Evolutionary conservation across 202 grass and related monocot genomes (phyloP).

Genomic region (Panicum hallii): DNA sequence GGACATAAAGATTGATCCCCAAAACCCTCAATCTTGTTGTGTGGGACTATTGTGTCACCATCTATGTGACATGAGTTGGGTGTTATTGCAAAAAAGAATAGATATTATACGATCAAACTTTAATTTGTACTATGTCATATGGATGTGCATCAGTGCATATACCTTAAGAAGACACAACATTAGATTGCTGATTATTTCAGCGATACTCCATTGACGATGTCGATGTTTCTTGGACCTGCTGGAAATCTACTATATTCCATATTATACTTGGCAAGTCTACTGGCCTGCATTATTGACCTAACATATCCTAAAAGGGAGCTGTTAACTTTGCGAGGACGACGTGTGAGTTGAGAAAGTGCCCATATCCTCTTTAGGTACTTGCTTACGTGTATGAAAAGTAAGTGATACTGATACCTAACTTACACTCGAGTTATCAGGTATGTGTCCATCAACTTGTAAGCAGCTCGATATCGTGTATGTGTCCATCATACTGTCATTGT

Average conservation of each 20-base stretch:
- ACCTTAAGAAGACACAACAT: background rate
- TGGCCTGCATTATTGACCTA: constrained; percentile 48
- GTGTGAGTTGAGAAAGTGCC: background rate
- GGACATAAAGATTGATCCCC: background rate
- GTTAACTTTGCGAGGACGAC: constrained; percentile 6
- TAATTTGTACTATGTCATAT: background rate
- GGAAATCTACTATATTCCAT: background rate
- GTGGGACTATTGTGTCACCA: background rate
- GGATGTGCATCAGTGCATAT: background rate
- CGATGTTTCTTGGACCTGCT: background rate
- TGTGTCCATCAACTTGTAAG: background rate
- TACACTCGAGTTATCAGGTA: constrained; percentile 5
- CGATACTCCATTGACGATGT: background rate
- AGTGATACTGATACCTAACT: constrained; percentile 56
- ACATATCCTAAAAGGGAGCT: constrained; percentile 39
- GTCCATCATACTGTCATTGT: background rate
- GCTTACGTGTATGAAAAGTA: constrained; percentile 32
- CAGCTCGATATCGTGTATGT: background rate
- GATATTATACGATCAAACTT: background rate
- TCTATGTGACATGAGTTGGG: background rate
- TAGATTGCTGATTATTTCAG: background rate
- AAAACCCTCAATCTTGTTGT: background rate
- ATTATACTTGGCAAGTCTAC: background rate
- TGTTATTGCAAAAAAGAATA: background rate
- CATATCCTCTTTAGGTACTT: constrained; percentile 34